Base-by-base conservation (phyloP, 352 stramenopile genomes). In the Pythium graminicola region DNA sequence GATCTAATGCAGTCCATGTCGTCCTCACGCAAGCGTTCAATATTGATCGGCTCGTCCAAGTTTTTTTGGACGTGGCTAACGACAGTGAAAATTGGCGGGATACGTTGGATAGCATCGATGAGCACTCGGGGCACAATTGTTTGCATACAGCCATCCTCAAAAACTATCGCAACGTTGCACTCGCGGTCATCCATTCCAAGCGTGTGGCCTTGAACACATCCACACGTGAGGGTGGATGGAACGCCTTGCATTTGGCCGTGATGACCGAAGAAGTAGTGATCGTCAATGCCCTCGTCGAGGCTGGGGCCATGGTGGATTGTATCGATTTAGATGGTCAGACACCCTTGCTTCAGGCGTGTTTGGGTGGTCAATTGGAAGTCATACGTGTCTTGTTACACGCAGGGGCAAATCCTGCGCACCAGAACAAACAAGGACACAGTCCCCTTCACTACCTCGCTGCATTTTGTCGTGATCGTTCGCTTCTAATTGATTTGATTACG, bases 391-490 rank as follows among this genome's bases (percentile, higher is more conserved):
- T 90, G 1, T 48, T 90, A 9, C 47, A 60, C 5, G 62, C 59
- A 10, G 73, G 71, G 0, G 73, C 79, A 3, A 86, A 88, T 32
- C 65, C 75, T 0, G 67, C 69, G 2, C 76, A 86, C 31, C 79
- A 86, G 40, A 90, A 86, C 57, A 79, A 79, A 16, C 74, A 88
- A 51, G 72, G 71, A 3, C 70, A 86, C 44, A 76, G 69, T 16
- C 62, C 76, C 14, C 62, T 88, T 11, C 79, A 90, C 32, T 88
- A 86, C 23, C 60, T 88, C 3, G 60, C 75, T 16, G 74, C 74
- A 10, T 86, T 85, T 28, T 90, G 79, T 40, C 61, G 68, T 23
- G 71, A 86, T 28, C 62, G 65, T 2, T 41, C 69, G 16, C 55
- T 86, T 8, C 46, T 90, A 6, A 41, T 63, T 1, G 65, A 82